Evolutionary conservation across 2,329 filamentous ascomycete species (phyloP).

Genomic region (Helicocarpus griseus): DNA sequence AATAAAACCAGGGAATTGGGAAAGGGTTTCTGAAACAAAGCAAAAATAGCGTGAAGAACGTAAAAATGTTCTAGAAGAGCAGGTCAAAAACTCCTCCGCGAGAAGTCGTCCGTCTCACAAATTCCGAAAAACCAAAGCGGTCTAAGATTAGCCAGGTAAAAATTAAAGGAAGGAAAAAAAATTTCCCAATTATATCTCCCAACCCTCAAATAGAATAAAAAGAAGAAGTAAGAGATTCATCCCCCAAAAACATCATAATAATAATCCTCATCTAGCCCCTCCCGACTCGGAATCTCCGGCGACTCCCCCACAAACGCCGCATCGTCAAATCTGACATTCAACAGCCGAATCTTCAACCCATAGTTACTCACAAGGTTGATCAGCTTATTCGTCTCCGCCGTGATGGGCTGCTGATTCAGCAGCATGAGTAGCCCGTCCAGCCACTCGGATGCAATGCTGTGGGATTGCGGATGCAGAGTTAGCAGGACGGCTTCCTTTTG

Average conservation of each 20-base stretch:
- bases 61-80: not conserved
- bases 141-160: no score
- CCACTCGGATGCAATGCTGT: conserved; percentile 88
- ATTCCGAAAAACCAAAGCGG: no score
- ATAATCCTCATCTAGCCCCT: conserved; percentile 85
- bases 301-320: conserved; percentile 58
- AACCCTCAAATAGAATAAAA: not conserved
- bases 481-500: conserved; percentile 64
- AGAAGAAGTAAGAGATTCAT: conserved; percentile 12
- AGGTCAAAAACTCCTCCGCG: no score
- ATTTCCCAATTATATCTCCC: not conserved
- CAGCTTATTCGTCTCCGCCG: conserved; percentile 87
- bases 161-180: conserved; percentile 13
- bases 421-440: conserved; percentile 92
- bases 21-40: not conserved
- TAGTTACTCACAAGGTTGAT: conserved; percentile 80
- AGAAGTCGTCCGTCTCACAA: no score
- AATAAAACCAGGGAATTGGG: no score
- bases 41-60: not conserved
- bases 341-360: conserved; percentile 78
- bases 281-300: conserved; percentile 67
- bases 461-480: conserved; percentile 69
- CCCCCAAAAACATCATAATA: conserved; percentile 67
- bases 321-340: conserved; percentile 87
- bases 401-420: conserved; percentile 89